Conservation (phyloP, 768 basidiomycete species). For the Calocera viscosa region DNA sequence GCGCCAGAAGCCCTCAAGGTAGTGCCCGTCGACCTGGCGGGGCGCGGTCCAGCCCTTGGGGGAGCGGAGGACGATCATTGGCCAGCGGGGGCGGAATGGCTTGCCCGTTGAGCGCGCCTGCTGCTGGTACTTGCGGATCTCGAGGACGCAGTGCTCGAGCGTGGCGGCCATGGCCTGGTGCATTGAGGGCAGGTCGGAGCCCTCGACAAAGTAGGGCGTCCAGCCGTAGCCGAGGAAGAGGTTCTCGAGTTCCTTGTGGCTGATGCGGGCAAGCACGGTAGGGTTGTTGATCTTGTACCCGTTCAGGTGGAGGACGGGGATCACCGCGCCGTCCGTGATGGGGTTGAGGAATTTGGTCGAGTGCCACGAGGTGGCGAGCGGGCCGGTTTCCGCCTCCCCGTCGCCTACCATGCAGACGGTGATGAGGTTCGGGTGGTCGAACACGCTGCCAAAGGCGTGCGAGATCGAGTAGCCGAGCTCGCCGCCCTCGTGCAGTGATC, state of each 20-base stretch:
- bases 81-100: conserved; percentile 86
- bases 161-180: conserved; percentile 70
- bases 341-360: conserved; percentile 85
- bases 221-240: conserved; percentile 80
- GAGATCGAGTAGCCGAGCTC: conserved; percentile 82
- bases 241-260: conserved; percentile 63
- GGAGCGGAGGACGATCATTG: conserved; percentile 71
- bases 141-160: conserved; percentile 64
- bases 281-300: conserved; percentile 86
- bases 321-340: conserved; percentile 73
- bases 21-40: conserved; percentile 50
- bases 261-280: conserved; percentile 84
- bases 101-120: conserved; percentile 58
- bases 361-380: conserved; percentile 66
- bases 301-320: conserved; percentile 83
- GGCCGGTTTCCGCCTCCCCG: conserved; percentile 74
- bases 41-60: conserved; percentile 74
- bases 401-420: conserved; percentile 76
- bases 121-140: conserved; percentile 61
- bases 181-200: conserved; percentile 42
- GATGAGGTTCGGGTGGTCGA: conserved; percentile 82
- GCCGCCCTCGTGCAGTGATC: conserved; percentile 77
- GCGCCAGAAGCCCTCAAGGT: conserved; percentile 68
- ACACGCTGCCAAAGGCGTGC: conserved; percentile 75
- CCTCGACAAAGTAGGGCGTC: conserved; percentile 69